Evolutionary conservation across 306 rosid genomes (phyloP).

Genomic region (Delonix regia): DNA sequence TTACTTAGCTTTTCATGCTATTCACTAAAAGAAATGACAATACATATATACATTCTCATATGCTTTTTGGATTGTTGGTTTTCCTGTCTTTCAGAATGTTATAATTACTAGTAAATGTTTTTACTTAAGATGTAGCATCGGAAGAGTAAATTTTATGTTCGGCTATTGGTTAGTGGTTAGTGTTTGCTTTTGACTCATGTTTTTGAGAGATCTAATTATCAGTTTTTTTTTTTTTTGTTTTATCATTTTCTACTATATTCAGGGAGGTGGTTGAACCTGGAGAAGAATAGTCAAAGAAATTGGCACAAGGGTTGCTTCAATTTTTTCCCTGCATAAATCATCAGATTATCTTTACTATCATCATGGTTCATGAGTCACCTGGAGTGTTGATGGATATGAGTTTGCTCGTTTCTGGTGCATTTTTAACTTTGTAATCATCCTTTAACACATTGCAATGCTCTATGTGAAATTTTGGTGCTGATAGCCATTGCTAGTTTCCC

Average conservation of each 20-base stretch:
- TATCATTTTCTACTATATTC: constrained; percentile 21
- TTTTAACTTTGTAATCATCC: constrained; percentile 13
- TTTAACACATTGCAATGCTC: not conserved
- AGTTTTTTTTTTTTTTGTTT: too few relatives aligned
- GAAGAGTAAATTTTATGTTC: constrained; percentile 16
- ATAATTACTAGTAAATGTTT: not conserved
- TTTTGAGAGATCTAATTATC: constrained; percentile 20
- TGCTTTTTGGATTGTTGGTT: constrained; percentile 1
- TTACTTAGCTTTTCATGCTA: not conserved
- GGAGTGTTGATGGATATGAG: constrained; percentile 20
- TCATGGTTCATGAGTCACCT: constrained; percentile 27
- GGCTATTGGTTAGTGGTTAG: constrained; percentile 6
- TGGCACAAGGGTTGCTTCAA: constrained; percentile 1
- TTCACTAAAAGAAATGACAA: not conserved
- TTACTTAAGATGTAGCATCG: constrained; percentile 16
- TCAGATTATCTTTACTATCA: not conserved
- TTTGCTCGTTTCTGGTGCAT: constrained; percentile 4
- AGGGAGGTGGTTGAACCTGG: constrained; percentile 26
- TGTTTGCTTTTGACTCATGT: not conserved
- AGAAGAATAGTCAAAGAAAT: not conserved
- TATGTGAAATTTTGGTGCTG: not conserved
- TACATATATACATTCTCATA: not conserved
- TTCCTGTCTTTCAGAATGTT: not conserved
- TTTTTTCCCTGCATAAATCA: constrained; percentile 1
- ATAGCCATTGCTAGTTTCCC: constrained; percentile 21